A percentile compares a stretch with the other conserved stretches of the same genome.
phyloP scores from a whole-genome alignment of 78 protist genomes.

The Dictyostelium citrinum region DNA sequence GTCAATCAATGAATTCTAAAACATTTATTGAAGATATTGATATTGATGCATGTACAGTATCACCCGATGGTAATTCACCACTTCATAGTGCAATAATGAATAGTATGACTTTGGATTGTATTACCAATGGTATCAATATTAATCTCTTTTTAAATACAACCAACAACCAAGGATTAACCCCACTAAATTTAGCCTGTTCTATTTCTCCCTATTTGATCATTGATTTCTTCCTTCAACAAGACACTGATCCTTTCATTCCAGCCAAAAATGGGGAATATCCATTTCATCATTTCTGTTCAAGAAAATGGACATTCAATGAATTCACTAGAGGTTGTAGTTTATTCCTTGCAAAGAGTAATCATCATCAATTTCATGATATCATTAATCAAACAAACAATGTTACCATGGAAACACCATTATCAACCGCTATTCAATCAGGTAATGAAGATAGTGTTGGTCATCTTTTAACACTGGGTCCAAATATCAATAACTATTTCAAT shows the following conservation, averaged over 20 bases:
- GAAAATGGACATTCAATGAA: slow-evolving; percentile 41
- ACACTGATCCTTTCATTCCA: neutral
- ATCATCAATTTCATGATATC: neutral
- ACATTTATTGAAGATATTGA: slow-evolving; percentile 26
- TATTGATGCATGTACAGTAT: neutral
- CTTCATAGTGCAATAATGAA: neutral
- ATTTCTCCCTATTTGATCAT: neutral
- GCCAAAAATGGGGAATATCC: slow-evolving; percentile 15
- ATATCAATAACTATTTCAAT: neutral
- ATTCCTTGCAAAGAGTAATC: neutral
- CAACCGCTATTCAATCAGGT: neutral
- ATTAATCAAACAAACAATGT: neutral
- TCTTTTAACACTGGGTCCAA: slow-evolving; percentile 19
- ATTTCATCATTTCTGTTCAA: slow-evolving; percentile 20
- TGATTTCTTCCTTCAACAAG: neutral
- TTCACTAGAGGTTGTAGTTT: neutral
- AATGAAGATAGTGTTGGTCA: slow-evolving; percentile 33
- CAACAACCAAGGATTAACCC: slow-evolving; percentile 40
- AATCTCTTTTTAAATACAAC: neutral
- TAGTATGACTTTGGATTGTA: neutral
- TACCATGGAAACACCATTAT: slow-evolving; percentile 21
- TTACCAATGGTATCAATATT: neutral
- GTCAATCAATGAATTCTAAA: slow-evolving; percentile 11
- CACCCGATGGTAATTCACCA: slow-evolving; percentile 38
- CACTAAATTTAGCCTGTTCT: slow-evolving; percentile 29